Percentiles rank a stretch among this genome's conserved stretches.
Evolutionary conservation across 2,329 filamentous ascomycete genomes (phyloP).

Genomic region (Mycosphaerella sp.): DNA sequence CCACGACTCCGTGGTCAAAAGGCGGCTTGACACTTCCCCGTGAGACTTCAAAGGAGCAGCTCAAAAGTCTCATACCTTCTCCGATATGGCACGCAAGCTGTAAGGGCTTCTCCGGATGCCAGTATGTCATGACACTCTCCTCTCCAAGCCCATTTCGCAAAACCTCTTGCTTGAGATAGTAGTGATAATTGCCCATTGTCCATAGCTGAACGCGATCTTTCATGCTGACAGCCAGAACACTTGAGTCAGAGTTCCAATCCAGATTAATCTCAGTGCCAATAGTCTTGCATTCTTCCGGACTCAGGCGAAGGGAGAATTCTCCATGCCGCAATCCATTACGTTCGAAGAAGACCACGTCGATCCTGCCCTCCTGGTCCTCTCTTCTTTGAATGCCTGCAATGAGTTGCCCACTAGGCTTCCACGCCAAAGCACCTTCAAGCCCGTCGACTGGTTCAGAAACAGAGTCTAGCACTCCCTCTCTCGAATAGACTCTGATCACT

Average conservation of each 20-base stretch:
- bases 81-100: conserved; percentile 46
- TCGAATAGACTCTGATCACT: conserved; percentile 80
- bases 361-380: conserved; percentile 44
- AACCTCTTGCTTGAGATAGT: conserved; percentile 93
- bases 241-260: conserved; percentile 88
- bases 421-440: conserved; percentile 80
- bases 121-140: conserved; percentile 38
- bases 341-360: conserved; percentile 92
- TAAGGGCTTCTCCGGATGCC: conserved; percentile 83
- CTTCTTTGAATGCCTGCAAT: conserved; percentile 77
- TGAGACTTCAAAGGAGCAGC: conserved; percentile 63
- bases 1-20: conserved; percentile 48
- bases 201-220: conserved; percentile 77
- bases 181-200: conserved; percentile 97
- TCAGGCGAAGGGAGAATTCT: conserved; percentile 73
- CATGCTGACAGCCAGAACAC: conserved; percentile 75
- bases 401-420: conserved; percentile 84
- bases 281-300: conserved; percentile 51
- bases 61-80: conserved; percentile 37
- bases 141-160: conserved; percentile 22
- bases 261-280: conserved; percentile 58
- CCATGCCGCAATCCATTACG: conserved; percentile 96
- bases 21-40: conserved; percentile 65
- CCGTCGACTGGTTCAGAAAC: conserved; percentile 92
- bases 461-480: conserved; percentile 85